Evolutionary conservation across 1,139 yeast species (phyloP), one percentile per base, ranked within the genome.

Genomic region (Lodderomyces jiufengensis): DNA sequence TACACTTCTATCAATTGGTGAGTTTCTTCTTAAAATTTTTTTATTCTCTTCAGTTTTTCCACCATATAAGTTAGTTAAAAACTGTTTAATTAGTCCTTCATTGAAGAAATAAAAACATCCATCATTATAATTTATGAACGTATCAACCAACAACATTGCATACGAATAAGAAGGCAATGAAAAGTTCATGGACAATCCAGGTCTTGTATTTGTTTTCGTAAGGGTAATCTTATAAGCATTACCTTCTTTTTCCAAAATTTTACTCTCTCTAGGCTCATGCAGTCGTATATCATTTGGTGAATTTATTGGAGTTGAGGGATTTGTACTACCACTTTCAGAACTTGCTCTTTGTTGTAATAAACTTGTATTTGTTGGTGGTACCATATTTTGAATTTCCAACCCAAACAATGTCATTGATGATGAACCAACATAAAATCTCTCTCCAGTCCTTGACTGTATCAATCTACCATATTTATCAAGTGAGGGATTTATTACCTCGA

Each of bases 71-170:
- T 80, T 71, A 62, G 77, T 73, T 34, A 83, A 54, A 43, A 78
- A 80, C 43, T 75, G 73, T 51, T 82, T 82, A 21, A 82, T 85
- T 22, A 82, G 53, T 0, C 94, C 94, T 52, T 84, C 90, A 53
- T 86, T 86, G 62, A 85, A 84, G 51, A 85, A 85, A 57, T 86
- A 86, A 55, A 84, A 86, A 49, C 95, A 84, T 1, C 92, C 94
- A 52, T 84, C 92, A 49, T 85, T 81, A 52, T 83, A 85, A 36
- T 81, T 80, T 41, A 84, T 75, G 48, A 85, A 85, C 0, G 86
- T 80, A 49, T 83, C 92, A 11, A 84, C 84, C 39, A 84, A 63
- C 10, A 80, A 57, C 73, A 82, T 73, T 5, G 95, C 92, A 50
- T 83, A 81, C 2, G 87, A 78, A 47, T 82, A 84, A 9, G 87